A percentile compares a stretch with the other conserved stretches of the same genome.
These are phyloP conservation scores for Phialophora chinensis DNA, from an alignment of 2,329 filamentous ascomycete genomes.

Conservation along the genomic window DNA sequence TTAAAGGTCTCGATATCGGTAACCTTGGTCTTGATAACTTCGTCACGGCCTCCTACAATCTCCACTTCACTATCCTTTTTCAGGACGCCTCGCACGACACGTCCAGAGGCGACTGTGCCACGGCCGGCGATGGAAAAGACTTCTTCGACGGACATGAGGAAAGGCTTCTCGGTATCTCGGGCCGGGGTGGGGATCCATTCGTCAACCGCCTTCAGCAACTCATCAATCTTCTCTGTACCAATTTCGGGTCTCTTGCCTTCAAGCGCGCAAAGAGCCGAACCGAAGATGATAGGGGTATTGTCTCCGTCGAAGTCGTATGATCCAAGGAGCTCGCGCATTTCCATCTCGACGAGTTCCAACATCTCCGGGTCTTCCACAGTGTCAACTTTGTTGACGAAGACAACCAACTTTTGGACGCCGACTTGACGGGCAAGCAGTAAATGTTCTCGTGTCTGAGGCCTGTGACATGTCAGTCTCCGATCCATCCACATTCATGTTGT, in stretches of 20 bases:
- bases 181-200: constrained; percentile 94
- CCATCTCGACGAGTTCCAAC: constrained; percentile 99
- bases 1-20: constrained; percentile 99
- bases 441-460: constrained; percentile 97
- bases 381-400: constrained; percentile 99
- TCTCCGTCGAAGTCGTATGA: constrained; percentile 98
- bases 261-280: constrained; percentile 92
- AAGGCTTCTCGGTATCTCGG: constrained; percentile 96
- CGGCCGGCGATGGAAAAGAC: constrained; percentile 89
- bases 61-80: constrained; percentile 96
- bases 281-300: constrained; percentile 95
- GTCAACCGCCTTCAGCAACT: constrained; percentile 88
- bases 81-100: constrained; percentile 92
- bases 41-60: constrained; percentile 82
- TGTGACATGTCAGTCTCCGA: constrained; percentile 40
- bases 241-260: constrained; percentile 87
- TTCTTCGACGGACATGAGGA: constrained; percentile 98
- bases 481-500: not conserved
- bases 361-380: constrained; percentile 97
- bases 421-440: constrained; percentile 97
- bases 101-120: constrained; percentile 94
- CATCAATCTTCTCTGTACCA: constrained; percentile 84
- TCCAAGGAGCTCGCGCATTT: constrained; percentile 95
- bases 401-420: constrained; percentile 96
- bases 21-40: constrained; percentile 95